Evolutionary conservation across 768 basidiomycete species (phyloP).

Genomic region (Boletellus emodensis): DNA sequence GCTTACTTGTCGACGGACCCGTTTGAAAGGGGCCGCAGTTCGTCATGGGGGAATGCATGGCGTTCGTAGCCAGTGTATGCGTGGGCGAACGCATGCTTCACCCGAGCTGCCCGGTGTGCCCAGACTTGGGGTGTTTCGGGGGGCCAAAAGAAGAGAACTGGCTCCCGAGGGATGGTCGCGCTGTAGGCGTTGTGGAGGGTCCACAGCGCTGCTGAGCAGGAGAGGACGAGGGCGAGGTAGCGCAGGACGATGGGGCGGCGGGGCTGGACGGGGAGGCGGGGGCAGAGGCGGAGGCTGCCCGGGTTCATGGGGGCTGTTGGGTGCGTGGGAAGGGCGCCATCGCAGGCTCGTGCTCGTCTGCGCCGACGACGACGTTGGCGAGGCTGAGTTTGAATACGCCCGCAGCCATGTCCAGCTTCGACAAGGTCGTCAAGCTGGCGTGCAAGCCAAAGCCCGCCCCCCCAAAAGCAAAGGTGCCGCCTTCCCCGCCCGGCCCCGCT

Average conservation of each 20-base stretch:
- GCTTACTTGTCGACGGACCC: conserved; percentile 48
- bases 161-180: conserved; percentile 7
- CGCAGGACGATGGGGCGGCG: conserved; percentile 22
- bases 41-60: conserved; percentile 61
- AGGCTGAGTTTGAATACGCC: conserved; percentile 28
- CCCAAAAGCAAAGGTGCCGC: conserved; percentile 85
- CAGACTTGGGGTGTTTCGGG: conserved; percentile 38
- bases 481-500: background rate
- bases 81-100: conserved; percentile 60
- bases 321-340: background rate
- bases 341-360: background rate
- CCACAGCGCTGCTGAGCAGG: conserved; percentile 14
- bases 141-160: conserved; percentile 15
- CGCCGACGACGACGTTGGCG: background rate
- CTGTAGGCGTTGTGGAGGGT: conserved; percentile 14
- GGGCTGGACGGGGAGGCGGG: background rate
- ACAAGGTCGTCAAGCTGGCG: conserved; percentile 92
- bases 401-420: conserved; percentile 64
- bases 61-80: conserved; percentile 64
- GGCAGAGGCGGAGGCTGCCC: background rate
- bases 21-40: conserved; percentile 53
- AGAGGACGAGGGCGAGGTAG: conserved; percentile 18
- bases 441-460: conserved; percentile 96
- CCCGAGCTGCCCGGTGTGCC: conserved; percentile 49
- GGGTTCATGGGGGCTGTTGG: background rate